Base-by-base conservation (phyloP, 306 rosid species). In the Cucumis sativus region DNA sequence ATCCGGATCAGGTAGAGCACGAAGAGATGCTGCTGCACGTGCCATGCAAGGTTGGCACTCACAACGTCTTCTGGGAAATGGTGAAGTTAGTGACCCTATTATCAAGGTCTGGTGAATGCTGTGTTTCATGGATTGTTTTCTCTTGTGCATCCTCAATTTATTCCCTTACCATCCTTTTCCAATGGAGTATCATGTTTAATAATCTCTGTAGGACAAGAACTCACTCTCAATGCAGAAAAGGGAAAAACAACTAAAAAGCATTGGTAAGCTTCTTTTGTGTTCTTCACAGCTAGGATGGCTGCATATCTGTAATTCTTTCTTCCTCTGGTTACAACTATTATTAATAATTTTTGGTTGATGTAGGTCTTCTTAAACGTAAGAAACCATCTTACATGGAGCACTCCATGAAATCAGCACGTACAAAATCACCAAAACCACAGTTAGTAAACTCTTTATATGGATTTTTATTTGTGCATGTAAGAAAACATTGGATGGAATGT, bases 11-110 rank as follows among this genome's bases (percentile, higher is more conserved):
- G 99, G 98, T 66, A 89, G 99, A 88, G 93, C 98, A 74, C 89
- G 98, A 64, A 89, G 99, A 81, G 93, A 91, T 85, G 98, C 99
- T 78, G 99, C 99, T 16, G 91, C 97, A 84, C 96, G 97, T 58
- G 99, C 99, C 72, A 96, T 96, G 99, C 98, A 91, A 77, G 98
- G 99, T 81, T 92, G 99, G 99, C 99, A 96, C 81, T 96, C 99
- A 20, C 97, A 94, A 58, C 96, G 97, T 74, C 90, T 96, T 83
- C 92, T 91, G 66, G 97, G 96, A 80, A 89, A 91, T 70, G 99
- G 98, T 78, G 98, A 92, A 92, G 98, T 92, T 79, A 88, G 96
- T 81, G 99, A 92, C 78, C 99, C 99, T 30, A 88, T 92, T 76
- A 91, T 92, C 58, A 95, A 92, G 97, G 99, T 95, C 43, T 82